Percentiles rank a stretch among this genome's conserved stretches.
These are phyloP conservation scores for Bacterosira constricta DNA, from an alignment of 108 stramenopile species.

Conservation along the genomic window DNA sequence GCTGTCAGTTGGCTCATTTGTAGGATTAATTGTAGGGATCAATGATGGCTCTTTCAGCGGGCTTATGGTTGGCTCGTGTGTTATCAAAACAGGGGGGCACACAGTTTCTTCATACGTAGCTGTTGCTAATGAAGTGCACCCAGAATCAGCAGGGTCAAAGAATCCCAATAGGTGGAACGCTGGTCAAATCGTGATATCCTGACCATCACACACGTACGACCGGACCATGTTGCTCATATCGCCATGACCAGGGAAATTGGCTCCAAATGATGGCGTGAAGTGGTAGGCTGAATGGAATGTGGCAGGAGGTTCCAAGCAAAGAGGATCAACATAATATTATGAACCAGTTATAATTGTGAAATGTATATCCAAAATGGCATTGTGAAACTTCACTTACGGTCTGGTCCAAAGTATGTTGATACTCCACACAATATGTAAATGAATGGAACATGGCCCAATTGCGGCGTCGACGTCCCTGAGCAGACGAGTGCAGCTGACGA, in stretches of 20 bases:
- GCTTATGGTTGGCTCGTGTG: no score
- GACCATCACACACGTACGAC: slow-evolving; percentile 33
- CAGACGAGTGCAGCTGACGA: slow-evolving; percentile 4
- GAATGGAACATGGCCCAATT: slow-evolving; percentile 2
- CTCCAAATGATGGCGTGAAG: slow-evolving; percentile 20
- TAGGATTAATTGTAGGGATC: no score
- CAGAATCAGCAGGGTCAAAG: slow-evolving; percentile 8
- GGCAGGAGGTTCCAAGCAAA: no score
- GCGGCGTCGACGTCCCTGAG: slow-evolving; percentile 20
- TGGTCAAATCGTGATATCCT: slow-evolving; percentile 4
- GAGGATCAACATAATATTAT: no score
- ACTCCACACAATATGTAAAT: slow-evolving; percentile 11
- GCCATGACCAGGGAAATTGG: slow-evolving; percentile 14
- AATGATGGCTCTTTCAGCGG: no score
- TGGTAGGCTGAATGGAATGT: no score
- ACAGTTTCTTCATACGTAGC: neutral
- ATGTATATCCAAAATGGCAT: no score
- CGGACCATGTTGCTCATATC: slow-evolving; percentile 4
- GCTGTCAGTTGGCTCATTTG: no score
- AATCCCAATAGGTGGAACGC: slow-evolving; percentile 34
- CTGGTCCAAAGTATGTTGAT: slow-evolving; percentile 21
- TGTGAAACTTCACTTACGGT: no score
- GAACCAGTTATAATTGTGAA: no score
- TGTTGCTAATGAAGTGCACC: neutral
- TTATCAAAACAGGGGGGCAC: neutral